Percentiles rank a stretch among this genome's conserved stretches.
Conservation (phyloP, 2,329 filamentous ascomycete species). For the Capronia epimyces region DNA sequence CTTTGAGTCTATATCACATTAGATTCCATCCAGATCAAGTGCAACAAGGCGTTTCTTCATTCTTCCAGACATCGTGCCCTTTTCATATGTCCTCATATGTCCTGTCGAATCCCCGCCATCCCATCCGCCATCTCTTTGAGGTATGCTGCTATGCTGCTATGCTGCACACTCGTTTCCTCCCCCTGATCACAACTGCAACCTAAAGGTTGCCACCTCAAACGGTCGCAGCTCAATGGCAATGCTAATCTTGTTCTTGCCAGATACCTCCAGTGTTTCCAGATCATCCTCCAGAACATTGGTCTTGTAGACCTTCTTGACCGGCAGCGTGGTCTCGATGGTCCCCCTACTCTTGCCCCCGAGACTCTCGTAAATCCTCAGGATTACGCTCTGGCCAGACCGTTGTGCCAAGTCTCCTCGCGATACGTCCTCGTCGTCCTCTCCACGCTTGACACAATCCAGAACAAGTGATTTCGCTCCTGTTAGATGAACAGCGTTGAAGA, state of each 20-base stretch:
- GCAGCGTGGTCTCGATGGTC: slow-evolving; percentile 60
- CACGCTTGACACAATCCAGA: slow-evolving; percentile 86
- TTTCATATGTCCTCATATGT: neutral
- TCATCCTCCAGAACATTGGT: slow-evolving; percentile 88
- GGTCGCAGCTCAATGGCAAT: slow-evolving; percentile 64
- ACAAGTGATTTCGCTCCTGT: slow-evolving; percentile 63
- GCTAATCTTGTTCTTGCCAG: slow-evolving; percentile 34
- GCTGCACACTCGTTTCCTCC: too few species aligned
- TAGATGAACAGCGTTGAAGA: slow-evolving; percentile 59
- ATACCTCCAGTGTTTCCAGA: slow-evolving; percentile 57
- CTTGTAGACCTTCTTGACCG: slow-evolving; percentile 72
- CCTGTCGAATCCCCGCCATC: neutral
- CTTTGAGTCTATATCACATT: neutral
- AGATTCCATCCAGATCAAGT: neutral
- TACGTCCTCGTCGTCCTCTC: slow-evolving; percentile 75
- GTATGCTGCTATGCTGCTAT: too few species aligned
- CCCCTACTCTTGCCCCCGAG: slow-evolving; percentile 75
- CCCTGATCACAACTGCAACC: slow-evolving; percentile 50
- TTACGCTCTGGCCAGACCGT: slow-evolving; percentile 69
- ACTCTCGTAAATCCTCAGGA: slow-evolving; percentile 81
- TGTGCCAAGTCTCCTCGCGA: slow-evolving; percentile 53
- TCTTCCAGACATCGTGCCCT: neutral
- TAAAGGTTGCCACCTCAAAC: slow-evolving; percentile 81
- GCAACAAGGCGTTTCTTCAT: neutral
- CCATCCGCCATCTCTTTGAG: neutral